These are phyloP conservation scores for Mycena pura DNA, from an alignment of 768 basidiomycete species.

Conservation along the genomic window DNA sequence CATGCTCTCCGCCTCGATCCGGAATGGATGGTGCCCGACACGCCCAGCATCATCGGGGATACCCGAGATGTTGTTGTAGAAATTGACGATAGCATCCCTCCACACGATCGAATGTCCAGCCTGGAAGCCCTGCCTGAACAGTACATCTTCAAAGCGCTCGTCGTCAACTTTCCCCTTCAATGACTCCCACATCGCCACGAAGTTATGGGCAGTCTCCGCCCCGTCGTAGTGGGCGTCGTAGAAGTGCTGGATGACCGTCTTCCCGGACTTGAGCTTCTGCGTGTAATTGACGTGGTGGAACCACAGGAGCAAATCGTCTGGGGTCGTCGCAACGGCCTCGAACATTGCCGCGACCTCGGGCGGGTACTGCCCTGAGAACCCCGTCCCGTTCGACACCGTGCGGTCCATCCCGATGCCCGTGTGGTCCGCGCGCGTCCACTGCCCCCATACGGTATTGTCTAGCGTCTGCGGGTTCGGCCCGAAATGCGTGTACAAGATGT, in stretches of 20 bases:
- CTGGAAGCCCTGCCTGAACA: constrained; percentile 24
- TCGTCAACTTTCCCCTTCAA: constrained; percentile 22
- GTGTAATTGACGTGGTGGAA: constrained; percentile 27
- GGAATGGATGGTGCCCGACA: constrained; percentile 25
- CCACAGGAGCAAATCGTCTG: constrained; percentile 23
- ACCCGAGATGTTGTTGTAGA: constrained; percentile 23
- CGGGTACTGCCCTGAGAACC: constrained; percentile 26
- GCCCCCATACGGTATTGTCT: constrained; percentile 23
- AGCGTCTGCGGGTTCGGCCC: constrained; percentile 25
- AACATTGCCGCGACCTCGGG: constrained; percentile 21
- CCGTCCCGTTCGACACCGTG: constrained; percentile 25
- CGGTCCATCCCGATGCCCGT: constrained; percentile 25
- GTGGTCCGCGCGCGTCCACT: constrained; percentile 25
- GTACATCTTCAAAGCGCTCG: constrained; percentile 24
- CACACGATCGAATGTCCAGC: constrained; percentile 24
- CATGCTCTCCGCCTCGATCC: constrained; percentile 25
- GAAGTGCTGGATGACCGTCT: constrained; percentile 28
- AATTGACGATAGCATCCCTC: constrained; percentile 23
- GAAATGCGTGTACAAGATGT: constrained; percentile 26
- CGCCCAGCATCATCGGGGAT: constrained; percentile 21
- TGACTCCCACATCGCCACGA: constrained; percentile 19
- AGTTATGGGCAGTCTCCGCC: constrained; percentile 20
- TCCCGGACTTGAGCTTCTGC: constrained; percentile 23
- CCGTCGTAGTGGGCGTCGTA: constrained; percentile 28
- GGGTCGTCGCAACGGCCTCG: constrained; percentile 21